Base-by-base conservation (phyloP, 805 yeast genomes). In the Clavispora santaluciae region DNA sequence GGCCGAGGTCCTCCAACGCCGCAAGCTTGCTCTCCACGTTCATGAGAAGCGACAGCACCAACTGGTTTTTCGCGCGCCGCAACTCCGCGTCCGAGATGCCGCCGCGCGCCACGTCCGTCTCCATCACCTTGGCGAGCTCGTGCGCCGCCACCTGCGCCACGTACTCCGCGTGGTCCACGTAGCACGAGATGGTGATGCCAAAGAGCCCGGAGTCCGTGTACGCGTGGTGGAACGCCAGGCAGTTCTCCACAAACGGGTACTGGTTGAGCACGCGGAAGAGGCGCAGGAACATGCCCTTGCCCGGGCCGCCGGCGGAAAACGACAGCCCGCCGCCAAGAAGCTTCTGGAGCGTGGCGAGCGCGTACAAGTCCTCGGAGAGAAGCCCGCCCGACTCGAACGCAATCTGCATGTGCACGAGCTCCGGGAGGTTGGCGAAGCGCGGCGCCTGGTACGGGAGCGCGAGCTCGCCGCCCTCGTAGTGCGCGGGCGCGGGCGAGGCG, bases 251-350 rank as follows among this genome's bases (percentile, higher is more conserved):
- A 59, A 84, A 90, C 29, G 95, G 95, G 59, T 85, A 86, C 59
- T 84, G 93, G 64, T 91, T 91, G 58, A 93, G 72, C 2, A 93
- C 95, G 52, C 89, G 79, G 68, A 89, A 93, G 18, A 95, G 76
- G 44, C 98, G 75, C 4, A 96, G 87, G 60, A 89, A 93, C 98
- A 93, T 90, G 4, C 99, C 99, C 63, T 93, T 93, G 40, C 99
- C 99, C 13, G 99, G 99, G 0, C 99, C 99, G 50, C 99, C 99
- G 8, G 99, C 98, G 15, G 95, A 83, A 58, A 93, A 93, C 1
- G 98, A 89, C 5, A 96, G 95, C 42, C 98, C 99, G 26, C 98
- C 97, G 33, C 99, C 99, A 11, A 93, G 68, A 17, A 91, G 70
- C 44, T 90, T 87, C 60, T 93, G 98, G 43, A 93, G 70, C 1